Evolutionary conservation across 495 filamentous ascomycete species (phyloP).

Genomic region (Xylaria venustula): DNA sequence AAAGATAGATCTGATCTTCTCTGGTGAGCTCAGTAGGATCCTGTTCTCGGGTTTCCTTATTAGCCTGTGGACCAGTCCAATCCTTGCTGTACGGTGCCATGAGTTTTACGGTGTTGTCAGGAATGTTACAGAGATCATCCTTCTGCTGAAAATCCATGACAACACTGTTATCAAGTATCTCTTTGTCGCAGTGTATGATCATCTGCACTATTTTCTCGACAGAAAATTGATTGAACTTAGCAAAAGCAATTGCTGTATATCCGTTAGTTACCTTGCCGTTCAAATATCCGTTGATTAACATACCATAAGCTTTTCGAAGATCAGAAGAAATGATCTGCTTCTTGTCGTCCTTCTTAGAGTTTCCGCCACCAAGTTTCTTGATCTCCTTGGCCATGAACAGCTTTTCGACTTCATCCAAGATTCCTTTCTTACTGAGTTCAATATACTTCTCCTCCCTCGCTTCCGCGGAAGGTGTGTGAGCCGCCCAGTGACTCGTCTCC

Average conservation of each 20-base stretch:
- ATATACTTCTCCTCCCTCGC: constrained; percentile 92
- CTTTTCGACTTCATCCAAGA: constrained; percentile 95
- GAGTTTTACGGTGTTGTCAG: constrained; percentile 84
- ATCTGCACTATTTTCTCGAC: constrained; percentile 83
- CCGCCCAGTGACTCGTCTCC: constrained; percentile 93
- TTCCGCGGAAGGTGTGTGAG: constrained; percentile 74
- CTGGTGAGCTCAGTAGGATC: constrained; percentile 87
- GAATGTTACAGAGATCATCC: constrained; percentile 86
- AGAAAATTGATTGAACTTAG: constrained; percentile 80
- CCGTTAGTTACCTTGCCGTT: constrained; percentile 16
- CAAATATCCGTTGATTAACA: constrained; percentile 14
- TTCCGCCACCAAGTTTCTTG: constrained; percentile 72
- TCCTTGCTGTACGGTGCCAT: constrained; percentile 95
- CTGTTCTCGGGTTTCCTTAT: constrained; percentile 75
- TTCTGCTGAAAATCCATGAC: constrained; percentile 96
- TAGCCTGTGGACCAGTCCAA: constrained; percentile 88
- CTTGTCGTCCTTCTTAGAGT: constrained; percentile 82
- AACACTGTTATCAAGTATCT: constrained; percentile 87
- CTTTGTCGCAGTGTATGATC: constrained; percentile 92
- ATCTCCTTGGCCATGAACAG: constrained; percentile 97
- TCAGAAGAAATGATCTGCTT: constrained; percentile 95
- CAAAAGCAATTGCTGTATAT: constrained; percentile 72
- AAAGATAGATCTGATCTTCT: constrained; percentile 92
- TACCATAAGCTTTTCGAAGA: constrained; percentile 82
- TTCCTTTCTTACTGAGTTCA: constrained; percentile 87